phyloP scores from a whole-genome alignment of 805 yeast genomes.

The Cyberlindnera mississippiensis region DNA sequence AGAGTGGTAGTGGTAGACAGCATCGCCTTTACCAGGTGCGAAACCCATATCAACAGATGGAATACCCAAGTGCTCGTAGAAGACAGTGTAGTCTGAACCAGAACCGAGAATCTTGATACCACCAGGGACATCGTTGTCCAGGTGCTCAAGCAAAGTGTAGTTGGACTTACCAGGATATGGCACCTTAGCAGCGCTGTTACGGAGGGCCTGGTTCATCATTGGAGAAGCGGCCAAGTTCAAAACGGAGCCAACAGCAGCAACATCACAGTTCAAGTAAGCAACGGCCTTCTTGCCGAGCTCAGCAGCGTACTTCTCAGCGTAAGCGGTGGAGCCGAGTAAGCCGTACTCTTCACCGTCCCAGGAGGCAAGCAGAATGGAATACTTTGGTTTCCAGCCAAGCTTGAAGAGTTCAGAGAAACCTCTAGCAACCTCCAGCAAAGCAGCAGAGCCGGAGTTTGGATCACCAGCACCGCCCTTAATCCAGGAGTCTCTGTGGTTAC shows the following conservation, averaged over 20 bases:
- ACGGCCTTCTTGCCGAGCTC: conserved; percentile 47
- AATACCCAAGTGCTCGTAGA: conserved; percentile 56
- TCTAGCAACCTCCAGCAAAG: conserved; percentile 58
- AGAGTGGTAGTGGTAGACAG: conserved; percentile 74
- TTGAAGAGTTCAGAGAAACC: conserved; percentile 48
- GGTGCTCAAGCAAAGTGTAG: conserved; percentile 27
- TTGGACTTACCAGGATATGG: conserved; percentile 37
- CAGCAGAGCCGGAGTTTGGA: conserved; percentile 73
- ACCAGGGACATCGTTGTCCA: conserved; percentile 28
- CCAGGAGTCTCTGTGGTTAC: conserved; percentile 84
- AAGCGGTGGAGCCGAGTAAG: conserved; percentile 71
- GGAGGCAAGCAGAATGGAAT: conserved; percentile 65
- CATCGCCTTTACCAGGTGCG: conserved; percentile 38
- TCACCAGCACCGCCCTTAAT: conserved; percentile 75
- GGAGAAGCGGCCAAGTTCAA: conserved; percentile 55
- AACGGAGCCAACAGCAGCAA: conserved; percentile 53
- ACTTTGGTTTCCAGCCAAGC: conserved; percentile 61
- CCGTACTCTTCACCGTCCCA: conserved; percentile 87
- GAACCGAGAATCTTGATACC: conserved; percentile 51
- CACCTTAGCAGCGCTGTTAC: conserved; percentile 41
- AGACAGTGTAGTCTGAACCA: conserved; percentile 67
- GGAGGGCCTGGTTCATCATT: conserved; percentile 43
- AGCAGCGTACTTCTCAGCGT: conserved; percentile 59
- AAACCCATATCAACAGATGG: conserved; percentile 62
- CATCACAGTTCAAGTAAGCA: conserved; percentile 70